Percentiles rank a stretch among this genome's conserved stretches.
Evolutionary conservation across 768 basidiomycete species (phyloP).

Genomic region (Naganishia friedmannii): DNA sequence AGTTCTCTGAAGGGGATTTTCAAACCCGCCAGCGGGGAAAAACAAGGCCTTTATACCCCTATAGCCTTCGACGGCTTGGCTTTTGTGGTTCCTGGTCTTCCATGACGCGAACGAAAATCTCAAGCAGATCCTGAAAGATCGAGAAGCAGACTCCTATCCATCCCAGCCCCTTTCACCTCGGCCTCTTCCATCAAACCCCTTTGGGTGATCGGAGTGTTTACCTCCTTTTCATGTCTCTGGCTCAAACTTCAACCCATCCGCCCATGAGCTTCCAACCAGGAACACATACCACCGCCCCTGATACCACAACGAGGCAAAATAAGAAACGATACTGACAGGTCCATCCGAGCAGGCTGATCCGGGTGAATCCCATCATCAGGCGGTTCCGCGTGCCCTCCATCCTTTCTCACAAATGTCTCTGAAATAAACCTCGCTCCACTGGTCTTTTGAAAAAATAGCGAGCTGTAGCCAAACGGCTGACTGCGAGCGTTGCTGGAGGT

Average conservation of each 20-base stretch:
- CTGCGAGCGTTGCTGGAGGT: background rate
- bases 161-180: conserved; percentile 7
- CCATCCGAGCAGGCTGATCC: conserved; percentile 46
- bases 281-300: background rate
- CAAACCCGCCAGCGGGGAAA: background rate
- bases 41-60: background rate
- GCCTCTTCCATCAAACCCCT: conserved; percentile 4
- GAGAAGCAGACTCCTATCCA: background rate
- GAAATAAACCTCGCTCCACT: conserved; percentile 30
- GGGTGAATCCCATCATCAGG: conserved; percentile 50
- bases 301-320: background rate
- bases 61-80: background rate
- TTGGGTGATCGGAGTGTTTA: background rate
- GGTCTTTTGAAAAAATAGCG: background rate
- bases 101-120: background rate
- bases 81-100: background rate
- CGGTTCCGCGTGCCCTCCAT: conserved; percentile 46
- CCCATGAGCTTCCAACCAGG: background rate
- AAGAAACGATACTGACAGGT: conserved; percentile 44
- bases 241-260: background rate
- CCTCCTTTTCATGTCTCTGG: background rate
- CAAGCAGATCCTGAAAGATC: background rate
- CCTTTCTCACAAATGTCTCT: conserved; percentile 36
- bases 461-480: background rate
- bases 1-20: background rate